These are phyloP conservation scores for Pythium phragmiticola DNA, from an alignment of 352 stramenopile species.

Conservation along the genomic window DNA sequence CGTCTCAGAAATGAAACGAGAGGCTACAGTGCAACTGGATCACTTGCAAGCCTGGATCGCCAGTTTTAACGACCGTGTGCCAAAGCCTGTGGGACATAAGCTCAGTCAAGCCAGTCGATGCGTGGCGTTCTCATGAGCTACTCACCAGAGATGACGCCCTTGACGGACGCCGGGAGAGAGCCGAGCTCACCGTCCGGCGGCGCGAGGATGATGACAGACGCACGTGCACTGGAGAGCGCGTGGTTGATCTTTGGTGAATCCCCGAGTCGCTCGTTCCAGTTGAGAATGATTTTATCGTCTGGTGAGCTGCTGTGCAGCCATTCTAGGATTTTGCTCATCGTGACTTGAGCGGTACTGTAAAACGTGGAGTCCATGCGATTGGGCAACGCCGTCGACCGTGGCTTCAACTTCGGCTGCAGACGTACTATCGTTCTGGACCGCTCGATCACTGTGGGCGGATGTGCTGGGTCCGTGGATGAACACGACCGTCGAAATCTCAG, in stretches of 20 bases:
- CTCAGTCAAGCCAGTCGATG: background rate
- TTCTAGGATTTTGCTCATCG: constrained; percentile 35
- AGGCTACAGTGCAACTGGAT: background rate
- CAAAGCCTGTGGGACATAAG: constrained; percentile 12
- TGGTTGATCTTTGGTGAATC: constrained; percentile 35
- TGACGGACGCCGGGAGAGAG: constrained; percentile 30
- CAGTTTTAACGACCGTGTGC: constrained; percentile 8
- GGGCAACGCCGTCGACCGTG: background rate
- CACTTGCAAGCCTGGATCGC: constrained; percentile 20
- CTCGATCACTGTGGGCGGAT: constrained; percentile 3
- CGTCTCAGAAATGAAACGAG: constrained; percentile 5
- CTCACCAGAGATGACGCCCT: constrained; percentile 39
- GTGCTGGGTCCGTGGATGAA: constrained; percentile 19
- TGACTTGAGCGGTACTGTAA: constrained; percentile 26
- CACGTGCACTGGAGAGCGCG: constrained; percentile 34
- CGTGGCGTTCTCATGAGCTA: background rate
- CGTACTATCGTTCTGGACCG: background rate
- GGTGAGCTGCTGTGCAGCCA: constrained; percentile 23
- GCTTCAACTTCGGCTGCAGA: background rate
- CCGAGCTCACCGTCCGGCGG: constrained; percentile 34
- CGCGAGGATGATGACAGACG: constrained; percentile 33
- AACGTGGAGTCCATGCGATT: constrained; percentile 9
- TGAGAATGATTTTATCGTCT: constrained; percentile 34
- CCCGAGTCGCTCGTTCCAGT: constrained; percentile 37
- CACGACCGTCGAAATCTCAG: background rate